Conservation (phyloP, 306 rosid species). For the Dalbergia cultrata region DNA sequence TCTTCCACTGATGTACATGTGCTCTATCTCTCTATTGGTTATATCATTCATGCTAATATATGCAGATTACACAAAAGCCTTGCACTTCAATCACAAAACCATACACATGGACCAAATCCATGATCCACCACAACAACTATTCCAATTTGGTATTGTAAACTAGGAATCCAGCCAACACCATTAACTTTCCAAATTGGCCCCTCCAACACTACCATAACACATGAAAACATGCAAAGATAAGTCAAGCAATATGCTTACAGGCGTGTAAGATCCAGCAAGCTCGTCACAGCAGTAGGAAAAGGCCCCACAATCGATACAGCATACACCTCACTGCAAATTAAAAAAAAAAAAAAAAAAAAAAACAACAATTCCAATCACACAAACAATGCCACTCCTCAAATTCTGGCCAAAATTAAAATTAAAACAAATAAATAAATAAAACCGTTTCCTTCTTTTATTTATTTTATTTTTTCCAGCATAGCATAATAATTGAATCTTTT, state of each 20-base stretch:
- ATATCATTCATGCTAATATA: not conserved
- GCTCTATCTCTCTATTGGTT: not conserved
- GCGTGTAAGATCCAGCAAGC: slow-evolving; percentile 94
- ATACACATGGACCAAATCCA: slow-evolving; percentile 11
- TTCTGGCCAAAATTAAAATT: slow-evolving; percentile 18
- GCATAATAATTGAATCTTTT: slow-evolving; percentile 13
- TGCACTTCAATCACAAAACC: slow-evolving; percentile 14
- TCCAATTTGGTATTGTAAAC: slow-evolving; percentile 11
- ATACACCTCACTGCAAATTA: slow-evolving; percentile 84
- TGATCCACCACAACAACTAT: not conserved
- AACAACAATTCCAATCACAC: slow-evolving; percentile 28
- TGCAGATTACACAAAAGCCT: slow-evolving; percentile 9
- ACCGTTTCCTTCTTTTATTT: too few species aligned
- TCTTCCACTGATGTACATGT: not conserved
- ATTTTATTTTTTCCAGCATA: not conserved
- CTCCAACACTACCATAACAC: slow-evolving; percentile 6
- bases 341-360: slow-evolving; percentile 17
- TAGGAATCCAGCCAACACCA: not conserved
- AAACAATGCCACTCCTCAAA: slow-evolving; percentile 32
- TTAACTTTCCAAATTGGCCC: not conserved
- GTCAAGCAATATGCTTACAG: slow-evolving; percentile 64
- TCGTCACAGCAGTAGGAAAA: slow-evolving; percentile 98
- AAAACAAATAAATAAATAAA: not conserved
- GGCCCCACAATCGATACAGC: slow-evolving; percentile 99
- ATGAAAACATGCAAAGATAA: not conserved